Base-by-base conservation (phyloP, 257 asterid genomes). In the Jacaranda copaia region DNA sequence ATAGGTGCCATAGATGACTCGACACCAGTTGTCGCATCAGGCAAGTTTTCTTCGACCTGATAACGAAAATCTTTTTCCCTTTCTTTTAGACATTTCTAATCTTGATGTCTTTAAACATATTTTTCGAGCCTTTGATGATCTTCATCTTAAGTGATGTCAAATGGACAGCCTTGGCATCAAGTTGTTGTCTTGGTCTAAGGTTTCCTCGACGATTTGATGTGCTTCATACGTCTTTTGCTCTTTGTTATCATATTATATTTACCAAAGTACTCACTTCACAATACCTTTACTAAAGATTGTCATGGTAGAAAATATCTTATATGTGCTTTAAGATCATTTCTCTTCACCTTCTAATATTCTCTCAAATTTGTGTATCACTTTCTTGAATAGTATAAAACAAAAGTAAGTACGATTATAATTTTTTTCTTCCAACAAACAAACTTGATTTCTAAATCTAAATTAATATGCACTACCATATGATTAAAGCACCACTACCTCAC, bases 1-100 rank as follows among this genome's bases (percentile, higher is more conserved):
- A 92, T 94, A 98, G 95, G 97, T 20, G 93, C 97, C 61, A 91
- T 94, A 70, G 96, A 90, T 85, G 98, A 90, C 87, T 89, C 92
- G 1, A 92, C 98, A 67, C 90, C 91, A 16, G 74, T 94, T 57
- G 89, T 91, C 78, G 92, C 98, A 62, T 84, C 98, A 10, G 93
- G 98, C 90, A 72, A 79, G 63, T 51, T 68, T n/a, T 64, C 25
- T 73, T 70, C n/a, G n/a, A 35, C 62, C 25, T 8, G 57, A n/a
- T n/a, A n/a, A n/a, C n/a, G n/a, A n/a, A n/a, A 39, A 70, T 19
- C 25, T 48, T 60, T 32, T 5, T 51, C 36, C 60, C 46, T 43
- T 58, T 58, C 19, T 15, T 57, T 7, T 19, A 62, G 36, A 16
- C 19, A 57, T 38, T 39, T 64, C 36, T 49, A n/a, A n/a, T n/a